These are phyloP conservation scores for Botrytis galanthina DNA, from an alignment of 2,329 filamentous ascomycete species.

Conservation along the genomic window DNA sequence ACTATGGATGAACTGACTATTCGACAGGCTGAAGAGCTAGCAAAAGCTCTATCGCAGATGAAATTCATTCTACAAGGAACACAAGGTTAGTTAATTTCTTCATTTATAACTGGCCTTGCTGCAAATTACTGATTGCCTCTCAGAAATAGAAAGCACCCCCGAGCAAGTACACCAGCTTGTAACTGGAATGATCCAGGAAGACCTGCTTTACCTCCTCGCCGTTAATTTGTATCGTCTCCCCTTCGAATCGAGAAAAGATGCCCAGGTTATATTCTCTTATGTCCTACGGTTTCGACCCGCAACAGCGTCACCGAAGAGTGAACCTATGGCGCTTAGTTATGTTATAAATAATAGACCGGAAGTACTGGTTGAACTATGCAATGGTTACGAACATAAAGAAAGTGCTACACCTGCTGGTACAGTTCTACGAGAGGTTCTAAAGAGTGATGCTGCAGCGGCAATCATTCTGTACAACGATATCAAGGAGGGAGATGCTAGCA, in stretches of 20 bases:
- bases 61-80: constrained; percentile 92
- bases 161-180: constrained; percentile 88
- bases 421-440: constrained; percentile 81
- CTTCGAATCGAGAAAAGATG: constrained; percentile 95
- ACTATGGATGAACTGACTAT: constrained; percentile 27
- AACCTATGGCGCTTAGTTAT: constrained; percentile 83
- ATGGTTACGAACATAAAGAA: constrained; percentile 85
- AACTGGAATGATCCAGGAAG: constrained; percentile 80
- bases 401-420: constrained; percentile 89
- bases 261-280: constrained; percentile 92
- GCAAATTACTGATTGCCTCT: constrained; percentile 20
- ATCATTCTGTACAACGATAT: constrained; percentile 93
- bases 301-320: constrained; percentile 62
- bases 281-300: constrained; percentile 85
- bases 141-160: constrained; percentile 81
- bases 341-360: constrained; percentile 84
- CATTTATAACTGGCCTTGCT: not conserved
- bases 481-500: constrained; percentile 60
- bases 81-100: constrained; percentile 59
- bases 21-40: constrained; percentile 76
- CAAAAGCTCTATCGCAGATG: constrained; percentile 84
- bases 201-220: constrained; percentile 81
- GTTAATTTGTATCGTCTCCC: constrained; percentile 79
- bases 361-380: constrained; percentile 82
- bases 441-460: constrained; percentile 86